A percentile compares a stretch with the other conserved stretches of the same genome.
Evolutionary conservation across 495 filamentous ascomycete species (phyloP).

Genomic region (Staphylotrichum tortipilum): DNA sequence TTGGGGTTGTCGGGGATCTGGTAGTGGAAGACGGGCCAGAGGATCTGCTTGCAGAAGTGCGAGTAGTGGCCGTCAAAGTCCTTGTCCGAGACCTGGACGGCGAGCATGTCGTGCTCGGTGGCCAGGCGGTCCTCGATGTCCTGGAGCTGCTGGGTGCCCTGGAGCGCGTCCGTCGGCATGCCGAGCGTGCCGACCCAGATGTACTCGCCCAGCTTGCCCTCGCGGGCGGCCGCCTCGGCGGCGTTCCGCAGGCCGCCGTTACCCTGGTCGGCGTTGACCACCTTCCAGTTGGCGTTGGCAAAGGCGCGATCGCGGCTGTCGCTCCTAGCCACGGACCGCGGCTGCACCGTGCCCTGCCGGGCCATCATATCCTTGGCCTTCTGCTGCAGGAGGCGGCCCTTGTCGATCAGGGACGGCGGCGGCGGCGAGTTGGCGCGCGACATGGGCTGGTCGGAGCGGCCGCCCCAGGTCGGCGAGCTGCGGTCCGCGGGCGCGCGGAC

Average conservation of each 20-base stretch:
- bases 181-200: constrained; percentile 87
- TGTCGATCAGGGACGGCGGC: constrained; percentile 62
- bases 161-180: constrained; percentile 78
- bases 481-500: constrained; percentile 50
- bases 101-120: constrained; percentile 68
- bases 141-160: constrained; percentile 56
- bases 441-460: constrained; percentile 61
- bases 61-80: constrained; percentile 89
- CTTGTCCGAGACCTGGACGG: constrained; percentile 74
- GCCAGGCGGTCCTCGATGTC: constrained; percentile 73
- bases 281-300: constrained; percentile 64
- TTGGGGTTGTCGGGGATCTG: constrained; percentile 94
- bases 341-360: constrained; percentile 40
- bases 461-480: constrained; percentile 63
- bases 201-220: constrained; percentile 55
- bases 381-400: constrained; percentile 42
- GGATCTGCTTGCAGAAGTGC: constrained; percentile 86
- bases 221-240: constrained; percentile 61
- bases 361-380: constrained; percentile 44
- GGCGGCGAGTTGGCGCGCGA: constrained; percentile 59
- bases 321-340: constrained; percentile 33
- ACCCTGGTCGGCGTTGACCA: constrained; percentile 76
- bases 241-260: constrained; percentile 88
- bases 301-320: constrained; percentile 56
- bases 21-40: constrained; percentile 92